Conservation (phyloP, 352 stramenopile species). For the Blastocystis hominis region DNA sequence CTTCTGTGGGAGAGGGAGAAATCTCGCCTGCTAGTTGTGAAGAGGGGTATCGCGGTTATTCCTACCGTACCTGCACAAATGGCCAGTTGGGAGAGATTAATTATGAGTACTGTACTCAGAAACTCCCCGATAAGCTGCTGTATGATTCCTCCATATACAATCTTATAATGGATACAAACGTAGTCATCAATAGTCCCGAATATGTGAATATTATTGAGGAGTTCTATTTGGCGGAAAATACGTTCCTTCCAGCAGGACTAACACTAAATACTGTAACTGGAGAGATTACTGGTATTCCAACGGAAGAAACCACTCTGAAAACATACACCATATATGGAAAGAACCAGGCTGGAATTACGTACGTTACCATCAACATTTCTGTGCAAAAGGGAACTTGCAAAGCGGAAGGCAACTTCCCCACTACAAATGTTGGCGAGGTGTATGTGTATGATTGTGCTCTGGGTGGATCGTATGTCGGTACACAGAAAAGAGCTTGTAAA, state of each 20-base stretch:
- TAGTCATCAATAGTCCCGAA: not conserved
- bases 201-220: not conserved
- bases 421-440: not conserved
- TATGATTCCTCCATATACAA: not conserved
- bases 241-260: not conserved
- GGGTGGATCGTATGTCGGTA: not conserved
- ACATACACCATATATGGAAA: not conserved
- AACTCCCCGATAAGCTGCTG: not conserved
- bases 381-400: not conserved
- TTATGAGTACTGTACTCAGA: not conserved
- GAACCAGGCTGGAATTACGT: not conserved
- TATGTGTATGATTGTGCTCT: not conserved
- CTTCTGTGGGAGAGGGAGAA: slow-evolving; percentile 14
- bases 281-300: slow-evolving; percentile 4
- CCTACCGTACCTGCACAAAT: not conserved
- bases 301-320: not conserved
- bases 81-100: slow-evolving; percentile 4
- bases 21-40: not conserved
- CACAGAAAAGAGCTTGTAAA: not conserved
- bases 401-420: not conserved
- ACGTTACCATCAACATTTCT: not conserved
- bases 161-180: not conserved
- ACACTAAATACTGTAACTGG: not conserved
- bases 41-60: slow-evolving; percentile 14
- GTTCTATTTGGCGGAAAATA: not conserved